Evolutionary conservation across 169 alveolate species (phyloP).

Genomic region (Eimeria falciformis): DNA sequence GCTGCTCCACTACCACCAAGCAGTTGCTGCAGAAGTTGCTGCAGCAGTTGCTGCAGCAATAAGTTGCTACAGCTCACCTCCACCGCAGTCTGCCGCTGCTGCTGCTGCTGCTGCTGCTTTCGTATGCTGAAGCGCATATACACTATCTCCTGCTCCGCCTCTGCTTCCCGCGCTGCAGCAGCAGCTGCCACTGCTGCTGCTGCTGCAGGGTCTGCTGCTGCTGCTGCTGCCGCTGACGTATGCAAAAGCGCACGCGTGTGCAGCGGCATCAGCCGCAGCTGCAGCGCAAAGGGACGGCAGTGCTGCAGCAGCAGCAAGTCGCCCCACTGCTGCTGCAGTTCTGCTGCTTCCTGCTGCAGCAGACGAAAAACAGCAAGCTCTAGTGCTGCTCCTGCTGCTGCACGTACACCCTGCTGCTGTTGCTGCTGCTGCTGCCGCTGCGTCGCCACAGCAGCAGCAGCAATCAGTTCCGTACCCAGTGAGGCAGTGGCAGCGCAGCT

Average conservation of each 20-base stretch:
- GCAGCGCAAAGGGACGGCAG: conserved; percentile 44
- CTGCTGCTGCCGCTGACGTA: conserved; percentile 64
- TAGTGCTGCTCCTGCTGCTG: conserved; percentile 42
- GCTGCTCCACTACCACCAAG: conserved; percentile 30
- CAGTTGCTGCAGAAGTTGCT: conserved; percentile 55
- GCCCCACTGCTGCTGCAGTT: conserved; percentile 46
- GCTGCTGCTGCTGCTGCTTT: conserved; percentile 51
- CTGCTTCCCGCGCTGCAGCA: conserved; percentile 49
- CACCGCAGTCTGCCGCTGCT: conserved; percentile 22
- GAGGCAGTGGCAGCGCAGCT: conserved; percentile 51
- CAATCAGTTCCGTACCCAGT: background rate
- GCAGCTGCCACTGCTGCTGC: conserved; percentile 29
- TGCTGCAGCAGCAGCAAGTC: conserved; percentile 58
- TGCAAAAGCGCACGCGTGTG: conserved; percentile 28
- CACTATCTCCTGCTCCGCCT: conserved; percentile 5
- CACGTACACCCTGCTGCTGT: background rate
- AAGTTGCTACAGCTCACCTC: conserved; percentile 21
- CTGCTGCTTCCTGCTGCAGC: conserved; percentile 63
- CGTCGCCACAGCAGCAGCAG: background rate
- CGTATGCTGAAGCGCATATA: background rate
- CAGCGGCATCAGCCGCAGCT: conserved; percentile 46
- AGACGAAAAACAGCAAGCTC: conserved; percentile 52
- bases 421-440: conserved; percentile 42
- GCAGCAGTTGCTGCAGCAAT: conserved; percentile 46
- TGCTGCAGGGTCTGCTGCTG: background rate